A percentile compares a stretch with the other conserved stretches of the same genome.
Conservation (phyloP, 805 yeast genomes). For the Candida cerambycidarum region DNA sequence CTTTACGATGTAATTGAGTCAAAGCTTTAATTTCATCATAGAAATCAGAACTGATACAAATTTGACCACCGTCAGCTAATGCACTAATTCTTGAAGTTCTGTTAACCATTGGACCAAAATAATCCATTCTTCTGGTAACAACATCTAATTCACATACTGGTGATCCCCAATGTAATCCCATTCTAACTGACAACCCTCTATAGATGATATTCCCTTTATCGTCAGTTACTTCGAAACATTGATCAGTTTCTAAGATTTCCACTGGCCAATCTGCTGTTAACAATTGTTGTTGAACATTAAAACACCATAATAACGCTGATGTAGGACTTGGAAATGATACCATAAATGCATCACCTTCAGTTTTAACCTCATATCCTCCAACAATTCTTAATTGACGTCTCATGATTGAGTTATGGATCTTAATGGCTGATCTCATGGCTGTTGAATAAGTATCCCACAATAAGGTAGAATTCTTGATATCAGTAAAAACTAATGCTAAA, state of each 20-base stretch:
- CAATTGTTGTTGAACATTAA: slow-evolving; percentile 84
- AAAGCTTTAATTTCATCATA: slow-evolving; percentile 67
- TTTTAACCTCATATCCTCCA: slow-evolving; percentile 97
- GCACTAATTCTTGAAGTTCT: slow-evolving; percentile 91
- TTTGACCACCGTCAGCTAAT: slow-evolving; percentile 98
- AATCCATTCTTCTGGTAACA: slow-evolving; percentile 96
- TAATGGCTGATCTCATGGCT: slow-evolving; percentile 96
- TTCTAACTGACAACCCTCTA: slow-evolving; percentile 90
- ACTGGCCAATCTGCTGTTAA: slow-evolving; percentile 91
- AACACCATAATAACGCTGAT: slow-evolving; percentile 90
- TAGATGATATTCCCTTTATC: slow-evolving; percentile 59
- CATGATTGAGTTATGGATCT: slow-evolving; percentile 92
- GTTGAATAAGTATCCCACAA: slow-evolving; percentile 92
- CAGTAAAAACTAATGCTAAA: slow-evolving; percentile 94
- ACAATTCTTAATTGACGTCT: slow-evolving; percentile 86
- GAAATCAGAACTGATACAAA: slow-evolving; percentile 81
- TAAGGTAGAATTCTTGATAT: slow-evolving; percentile 89
- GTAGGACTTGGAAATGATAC: slow-evolving; percentile 94
- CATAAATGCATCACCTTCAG: slow-evolving; percentile 99
- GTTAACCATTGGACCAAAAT: slow-evolving; percentile 98
- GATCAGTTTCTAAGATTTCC: slow-evolving; percentile 80
- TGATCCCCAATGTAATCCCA: slow-evolving; percentile 98
- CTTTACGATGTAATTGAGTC: slow-evolving; percentile 45
- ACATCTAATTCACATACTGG: slow-evolving; percentile 96
- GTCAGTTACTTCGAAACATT: slow-evolving; percentile 79